phyloP scores from a whole-genome alignment of 2,329 filamentous ascomycete species.

The Sporothrix curviconia region DNA sequence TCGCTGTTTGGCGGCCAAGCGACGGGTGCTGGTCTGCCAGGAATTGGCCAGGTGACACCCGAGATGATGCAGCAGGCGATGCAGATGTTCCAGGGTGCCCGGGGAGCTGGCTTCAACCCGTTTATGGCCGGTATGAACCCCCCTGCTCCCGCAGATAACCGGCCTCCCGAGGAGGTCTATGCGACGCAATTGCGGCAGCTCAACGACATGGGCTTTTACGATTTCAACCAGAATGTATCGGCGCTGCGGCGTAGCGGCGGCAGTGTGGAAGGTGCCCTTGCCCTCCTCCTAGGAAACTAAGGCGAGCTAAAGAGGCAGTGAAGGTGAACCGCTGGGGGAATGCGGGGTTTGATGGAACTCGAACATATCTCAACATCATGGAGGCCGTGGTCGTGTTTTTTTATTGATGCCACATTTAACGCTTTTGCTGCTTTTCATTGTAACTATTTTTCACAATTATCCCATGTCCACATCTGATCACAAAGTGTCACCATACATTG shows the following conservation, averaged over 20 bases:
- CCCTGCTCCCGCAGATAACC: constrained; percentile 60
- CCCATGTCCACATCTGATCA: too few relatives aligned
- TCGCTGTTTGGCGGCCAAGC: constrained; percentile 40
- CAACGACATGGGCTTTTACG: constrained; percentile 98
- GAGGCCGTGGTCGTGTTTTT: too few relatives aligned
- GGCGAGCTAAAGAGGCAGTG: too few relatives aligned
- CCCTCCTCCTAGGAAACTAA: constrained; percentile 54
- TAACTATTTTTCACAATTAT: too few relatives aligned
- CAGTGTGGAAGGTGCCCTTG: constrained; percentile 86
- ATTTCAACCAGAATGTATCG: constrained; percentile 88
- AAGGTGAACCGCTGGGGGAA: too few relatives aligned
- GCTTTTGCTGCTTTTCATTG: too few relatives aligned
- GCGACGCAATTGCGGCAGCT: constrained; percentile 83
- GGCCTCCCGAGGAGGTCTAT: constrained; percentile 90
- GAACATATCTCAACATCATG: too few relatives aligned
- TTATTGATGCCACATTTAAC: too few relatives aligned
- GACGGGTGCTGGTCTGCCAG: background rate
- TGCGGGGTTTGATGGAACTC: too few relatives aligned
- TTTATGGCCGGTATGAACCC: background rate
- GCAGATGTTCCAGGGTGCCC: constrained; percentile 37
- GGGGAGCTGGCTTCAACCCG: constrained; percentile 26
- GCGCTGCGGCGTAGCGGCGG: constrained; percentile 84
- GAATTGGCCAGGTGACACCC: constrained; percentile 43
- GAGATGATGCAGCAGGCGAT: constrained; percentile 51
- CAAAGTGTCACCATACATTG: too few relatives aligned